phyloP scores from a whole-genome alignment of 345 rosid species.

The Citrus maxima region DNA sequence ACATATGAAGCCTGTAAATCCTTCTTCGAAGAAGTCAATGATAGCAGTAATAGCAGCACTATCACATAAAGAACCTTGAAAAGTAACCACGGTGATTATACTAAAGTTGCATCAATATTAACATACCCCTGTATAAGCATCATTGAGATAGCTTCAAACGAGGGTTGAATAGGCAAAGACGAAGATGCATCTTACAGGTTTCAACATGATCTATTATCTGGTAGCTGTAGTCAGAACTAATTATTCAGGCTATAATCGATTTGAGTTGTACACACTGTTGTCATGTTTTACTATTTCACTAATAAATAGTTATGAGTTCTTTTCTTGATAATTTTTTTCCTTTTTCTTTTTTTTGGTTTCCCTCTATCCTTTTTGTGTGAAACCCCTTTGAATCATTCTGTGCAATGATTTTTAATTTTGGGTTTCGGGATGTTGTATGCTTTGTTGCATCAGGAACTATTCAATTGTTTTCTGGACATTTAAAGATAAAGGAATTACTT shows the following conservation, averaged over 20 bases:
- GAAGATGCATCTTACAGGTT: neutral
- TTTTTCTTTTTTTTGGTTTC: neutral
- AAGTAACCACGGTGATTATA: slow-evolving; percentile 7
- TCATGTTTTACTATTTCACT: neutral
- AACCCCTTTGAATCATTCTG: neutral
- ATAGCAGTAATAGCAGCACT: slow-evolving; percentile 26
- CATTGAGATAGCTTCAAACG: slow-evolving; percentile 8
- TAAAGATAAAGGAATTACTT: neutral
- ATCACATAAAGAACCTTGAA: slow-evolving; percentile 32
- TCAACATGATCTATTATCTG: neutral
- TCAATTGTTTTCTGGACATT: neutral
- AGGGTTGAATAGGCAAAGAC: slow-evolving; percentile 11
- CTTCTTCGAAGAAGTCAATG: slow-evolving; percentile 64
- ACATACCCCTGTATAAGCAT: slow-evolving; percentile 10
- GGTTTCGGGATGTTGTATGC: neutral
- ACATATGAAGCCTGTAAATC: slow-evolving; percentile 76
- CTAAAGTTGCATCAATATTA: slow-evolving; percentile 7
- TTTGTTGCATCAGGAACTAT: slow-evolving; percentile 2
- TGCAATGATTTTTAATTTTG: neutral
- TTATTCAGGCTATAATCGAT: neutral
- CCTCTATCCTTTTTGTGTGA: neutral
- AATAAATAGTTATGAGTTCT: neutral
- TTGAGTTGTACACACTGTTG: slow-evolving; percentile 21
- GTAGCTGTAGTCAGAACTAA: neutral
- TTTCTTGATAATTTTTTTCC: neutral